phyloP scores from a whole-genome alignment of 2,329 filamentous ascomycete genomes.

The Penicillium sp. region DNA sequence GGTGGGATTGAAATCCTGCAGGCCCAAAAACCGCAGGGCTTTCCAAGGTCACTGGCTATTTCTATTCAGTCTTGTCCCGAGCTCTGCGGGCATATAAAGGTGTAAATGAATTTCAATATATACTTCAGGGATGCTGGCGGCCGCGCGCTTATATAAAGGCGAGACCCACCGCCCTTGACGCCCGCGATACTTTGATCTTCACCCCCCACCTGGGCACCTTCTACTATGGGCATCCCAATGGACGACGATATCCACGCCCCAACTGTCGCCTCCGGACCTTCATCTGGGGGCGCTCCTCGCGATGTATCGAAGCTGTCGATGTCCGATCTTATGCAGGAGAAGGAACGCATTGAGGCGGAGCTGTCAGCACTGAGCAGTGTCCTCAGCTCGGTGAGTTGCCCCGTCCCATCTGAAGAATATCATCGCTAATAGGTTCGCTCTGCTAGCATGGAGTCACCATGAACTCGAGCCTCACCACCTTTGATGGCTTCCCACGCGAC shows the following conservation, averaged over 20 bases:
- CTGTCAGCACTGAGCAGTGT: constrained; percentile 78
- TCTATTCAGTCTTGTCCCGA: not conserved
- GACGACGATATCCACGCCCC: constrained; percentile 59
- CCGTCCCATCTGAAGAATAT: not conserved
- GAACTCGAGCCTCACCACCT: constrained; percentile 79
- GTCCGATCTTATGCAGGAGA: constrained; percentile 74
- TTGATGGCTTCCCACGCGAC: constrained; percentile 85
- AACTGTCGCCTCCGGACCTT: constrained; percentile 74
- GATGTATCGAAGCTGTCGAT: constrained; percentile 66
- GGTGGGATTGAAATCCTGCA: constrained; percentile 17
- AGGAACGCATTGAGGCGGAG: constrained; percentile 79
- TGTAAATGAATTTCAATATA: not conserved
- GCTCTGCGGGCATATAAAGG: not conserved
- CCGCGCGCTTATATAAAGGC: constrained; percentile 17
- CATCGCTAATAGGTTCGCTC: constrained; percentile 14
- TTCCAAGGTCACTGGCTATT: not conserved
- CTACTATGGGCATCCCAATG: constrained; percentile 56
- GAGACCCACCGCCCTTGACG: constrained; percentile 13
- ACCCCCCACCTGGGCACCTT: constrained; percentile 1
- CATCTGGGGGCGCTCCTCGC: constrained; percentile 55
- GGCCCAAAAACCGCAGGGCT: constrained; percentile 2
- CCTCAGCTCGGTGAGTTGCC: constrained; percentile 69
- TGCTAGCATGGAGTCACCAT: constrained; percentile 87
- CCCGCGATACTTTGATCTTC: constrained; percentile 16
- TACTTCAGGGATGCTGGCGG: not conserved